Evolutionary conservation across 2,329 filamentous ascomycete genomes (phyloP).

Genomic region (Calonectria naviculata): DNA sequence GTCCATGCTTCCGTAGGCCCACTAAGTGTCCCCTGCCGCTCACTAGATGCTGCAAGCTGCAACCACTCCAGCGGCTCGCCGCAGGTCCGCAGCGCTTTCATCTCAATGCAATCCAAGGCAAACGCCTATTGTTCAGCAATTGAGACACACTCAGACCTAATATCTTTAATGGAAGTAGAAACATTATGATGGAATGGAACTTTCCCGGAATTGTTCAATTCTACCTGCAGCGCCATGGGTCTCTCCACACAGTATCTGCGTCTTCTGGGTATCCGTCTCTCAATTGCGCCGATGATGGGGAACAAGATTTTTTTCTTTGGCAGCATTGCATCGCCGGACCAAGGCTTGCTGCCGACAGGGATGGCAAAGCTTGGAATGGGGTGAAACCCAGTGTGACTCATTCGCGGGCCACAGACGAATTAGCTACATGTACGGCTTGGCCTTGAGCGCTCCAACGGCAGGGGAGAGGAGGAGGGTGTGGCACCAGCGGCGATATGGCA

Average conservation of each 20-base stretch:
- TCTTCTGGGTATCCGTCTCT: slow-evolving; percentile 21
- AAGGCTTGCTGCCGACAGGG: slow-evolving; percentile 36
- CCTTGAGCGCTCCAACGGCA: slow-evolving; percentile 23
- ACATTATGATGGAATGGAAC: slow-evolving; percentile 9
- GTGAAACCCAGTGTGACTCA: slow-evolving; percentile 45
- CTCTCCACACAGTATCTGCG: not conserved
- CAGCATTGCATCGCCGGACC: slow-evolving; percentile 32
- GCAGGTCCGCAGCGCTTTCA: slow-evolving; percentile 25
- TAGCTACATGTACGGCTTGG: slow-evolving; percentile 28
- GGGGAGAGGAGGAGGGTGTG: slow-evolving; percentile 13
- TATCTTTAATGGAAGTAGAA: not conserved
- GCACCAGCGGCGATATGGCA: slow-evolving; percentile 11
- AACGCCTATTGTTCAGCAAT: slow-evolving; percentile 25
- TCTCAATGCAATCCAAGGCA: slow-evolving; percentile 12
- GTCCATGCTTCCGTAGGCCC: slow-evolving; percentile 9
- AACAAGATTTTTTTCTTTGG: slow-evolving; percentile 28
- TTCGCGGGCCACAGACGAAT: slow-evolving; percentile 37
- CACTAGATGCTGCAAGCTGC: slow-evolving; percentile 25
- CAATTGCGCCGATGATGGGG: slow-evolving; percentile 28
- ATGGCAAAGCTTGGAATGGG: slow-evolving; percentile 37
- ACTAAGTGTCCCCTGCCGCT: slow-evolving; percentile 29
- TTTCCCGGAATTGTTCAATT: not conserved
- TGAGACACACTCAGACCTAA: slow-evolving; percentile 23
- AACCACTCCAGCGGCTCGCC: slow-evolving; percentile 34
- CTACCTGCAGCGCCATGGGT: slow-evolving; percentile 9